Conservation (phyloP, 805 yeast genomes). For the Candida yuanshanica region DNA sequence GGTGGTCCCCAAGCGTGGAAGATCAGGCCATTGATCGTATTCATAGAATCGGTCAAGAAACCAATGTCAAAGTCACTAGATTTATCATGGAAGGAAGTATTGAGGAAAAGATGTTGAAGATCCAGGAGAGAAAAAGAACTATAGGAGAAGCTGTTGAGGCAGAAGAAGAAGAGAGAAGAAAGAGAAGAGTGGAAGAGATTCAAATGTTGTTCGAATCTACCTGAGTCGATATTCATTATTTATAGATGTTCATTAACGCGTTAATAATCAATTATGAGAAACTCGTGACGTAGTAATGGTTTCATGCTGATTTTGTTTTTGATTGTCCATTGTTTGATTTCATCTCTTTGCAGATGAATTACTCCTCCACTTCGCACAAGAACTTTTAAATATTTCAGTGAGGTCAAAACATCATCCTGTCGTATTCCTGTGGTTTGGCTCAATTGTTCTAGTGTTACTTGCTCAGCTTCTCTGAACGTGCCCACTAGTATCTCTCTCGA, state of each 20-base stretch:
- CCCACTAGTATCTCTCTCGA: conserved; percentile 41
- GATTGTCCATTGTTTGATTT: conserved; percentile 13
- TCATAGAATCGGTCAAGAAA: conserved; percentile 83
- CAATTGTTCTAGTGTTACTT: conserved; percentile 42
- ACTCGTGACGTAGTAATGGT: conserved; percentile 4
- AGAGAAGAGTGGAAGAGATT: conserved; percentile 66
- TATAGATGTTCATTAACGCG: conserved; percentile 3
- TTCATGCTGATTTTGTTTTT: conserved; percentile 11
- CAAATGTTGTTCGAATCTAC: conserved; percentile 53
- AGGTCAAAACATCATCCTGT: conserved; percentile 50
- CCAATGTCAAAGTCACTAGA: conserved; percentile 65
- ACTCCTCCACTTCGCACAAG: conserved; percentile 26
- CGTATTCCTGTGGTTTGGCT: conserved; percentile 59
- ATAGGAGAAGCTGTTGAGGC: conserved; percentile 76
- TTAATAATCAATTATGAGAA: conserved; percentile 4
- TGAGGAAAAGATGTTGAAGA: conserved; percentile 81
- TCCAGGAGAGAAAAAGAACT: conserved; percentile 79
- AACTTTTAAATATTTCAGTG: conserved; percentile 52
- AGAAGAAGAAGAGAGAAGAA: conserved; percentile 69
- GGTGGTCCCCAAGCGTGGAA: conserved; percentile 94
- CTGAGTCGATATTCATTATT: conserved; percentile 4
- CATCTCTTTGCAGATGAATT: conserved; percentile 11
- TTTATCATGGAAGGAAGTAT: conserved; percentile 80
- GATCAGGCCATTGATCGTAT: conserved; percentile 89
- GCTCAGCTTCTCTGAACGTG: conserved; percentile 22